phyloP scores from a whole-genome alignment of 257 asterid genomes.

The Solanum medicagineum region DNA sequence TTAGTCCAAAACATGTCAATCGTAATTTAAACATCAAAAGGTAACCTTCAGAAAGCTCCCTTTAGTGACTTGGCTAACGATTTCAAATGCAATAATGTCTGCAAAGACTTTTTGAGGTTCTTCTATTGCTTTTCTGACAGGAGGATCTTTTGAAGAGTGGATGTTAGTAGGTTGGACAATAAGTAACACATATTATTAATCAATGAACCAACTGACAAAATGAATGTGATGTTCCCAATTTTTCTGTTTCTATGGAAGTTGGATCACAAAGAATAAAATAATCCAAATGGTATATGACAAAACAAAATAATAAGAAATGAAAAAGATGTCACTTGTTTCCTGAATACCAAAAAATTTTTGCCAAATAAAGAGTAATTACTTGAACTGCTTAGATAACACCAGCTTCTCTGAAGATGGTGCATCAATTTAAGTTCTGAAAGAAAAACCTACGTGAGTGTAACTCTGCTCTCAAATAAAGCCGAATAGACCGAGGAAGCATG shows the following conservation, averaged over 20 bases:
- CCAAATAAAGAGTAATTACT: background rate
- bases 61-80: background rate
- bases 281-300: background rate
- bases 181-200: background rate
- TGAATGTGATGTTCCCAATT: background rate
- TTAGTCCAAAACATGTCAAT: background rate
- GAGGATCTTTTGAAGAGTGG: background rate
- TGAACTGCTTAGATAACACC: background rate
- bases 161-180: background rate
- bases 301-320: background rate
- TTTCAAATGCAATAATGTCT: background rate
- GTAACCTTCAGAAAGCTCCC: background rate
- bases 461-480: constrained; percentile 73
- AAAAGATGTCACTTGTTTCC: background rate
- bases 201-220: background rate
- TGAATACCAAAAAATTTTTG: background rate
- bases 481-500: constrained; percentile 75
- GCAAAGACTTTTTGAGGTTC: background rate
- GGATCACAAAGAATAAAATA: background rate
- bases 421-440: constrained; percentile 7
- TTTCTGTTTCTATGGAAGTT: background rate
- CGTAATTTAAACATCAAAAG: background rate
- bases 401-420: background rate
- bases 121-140: background rate
- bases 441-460: constrained; percentile 75